Evolutionary conservation across 1,284 basidiomycete genomes (phyloP).

Genomic region (Trichosporon sp.): DNA sequence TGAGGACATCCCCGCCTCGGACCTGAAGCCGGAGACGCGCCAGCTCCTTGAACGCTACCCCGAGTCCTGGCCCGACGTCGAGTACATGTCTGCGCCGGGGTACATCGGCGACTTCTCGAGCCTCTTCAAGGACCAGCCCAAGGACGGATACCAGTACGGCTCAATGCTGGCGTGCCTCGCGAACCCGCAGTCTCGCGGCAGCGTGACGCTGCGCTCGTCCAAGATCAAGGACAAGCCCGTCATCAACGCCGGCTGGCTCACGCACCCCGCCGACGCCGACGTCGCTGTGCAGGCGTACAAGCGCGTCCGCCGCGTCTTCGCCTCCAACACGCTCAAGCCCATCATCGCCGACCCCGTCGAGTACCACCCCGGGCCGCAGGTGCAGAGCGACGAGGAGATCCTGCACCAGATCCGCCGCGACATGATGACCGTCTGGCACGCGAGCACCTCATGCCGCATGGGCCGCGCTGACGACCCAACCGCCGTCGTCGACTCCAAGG

Average conservation of each 20-base stretch:
- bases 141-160: conserved; percentile 11
- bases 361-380: neutral
- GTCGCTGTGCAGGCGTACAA: conserved; percentile 7
- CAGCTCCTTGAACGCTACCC: neutral
- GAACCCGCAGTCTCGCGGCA: neutral
- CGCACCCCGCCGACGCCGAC: conserved; percentile 7
- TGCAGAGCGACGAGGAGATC: conserved; percentile 3
- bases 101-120: conserved; percentile 1
- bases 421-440: conserved; percentile 9
- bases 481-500: conserved; percentile 7
- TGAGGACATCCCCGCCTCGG: neutral
- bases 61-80: neutral
- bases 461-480: conserved; percentile 6
- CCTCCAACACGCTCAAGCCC: neutral
- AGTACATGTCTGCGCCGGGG: conserved; percentile 3
- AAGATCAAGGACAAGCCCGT: neutral
- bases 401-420: neutral
- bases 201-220: neutral
- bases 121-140: neutral
- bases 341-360: neutral
- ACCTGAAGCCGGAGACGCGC: neutral
- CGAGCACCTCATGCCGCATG: conserved; percentile 5
- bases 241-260: conserved; percentile 10
- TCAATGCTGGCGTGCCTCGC: conserved; percentile 1
- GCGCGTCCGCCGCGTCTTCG: neutral